Evolutionary conservation across 805 yeast species (phyloP), one percentile per base, ranked within the genome.

Genomic region (Candida wancherniae): DNA sequence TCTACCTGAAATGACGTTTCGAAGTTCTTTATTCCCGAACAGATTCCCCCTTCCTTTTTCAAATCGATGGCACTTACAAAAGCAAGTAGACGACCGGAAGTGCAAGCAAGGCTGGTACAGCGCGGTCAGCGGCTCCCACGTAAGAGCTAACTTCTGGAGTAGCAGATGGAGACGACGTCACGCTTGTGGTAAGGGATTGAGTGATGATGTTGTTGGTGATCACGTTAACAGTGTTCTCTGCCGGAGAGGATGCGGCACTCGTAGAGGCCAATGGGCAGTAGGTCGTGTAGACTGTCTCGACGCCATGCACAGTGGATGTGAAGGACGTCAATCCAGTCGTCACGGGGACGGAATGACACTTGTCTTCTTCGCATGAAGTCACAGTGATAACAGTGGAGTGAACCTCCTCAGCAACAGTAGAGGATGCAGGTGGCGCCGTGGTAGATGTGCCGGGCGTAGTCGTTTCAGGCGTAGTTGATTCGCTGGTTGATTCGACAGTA

Each of bases 161-260:
- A 8, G 39, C 11, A 6, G 27, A 16, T 2, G 33, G 10, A 9
- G 27, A 17, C 4, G 33, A 11, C 6, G 24, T 13, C 6, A 22
- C 11, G 15, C 19, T 16, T 9, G 52, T 14, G 10, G 55, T 33
- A 22, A 55, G 46, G 11, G 60, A 42, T 36, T 62, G 55, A 13
- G 71, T 65, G 9, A 55, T 40, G 26, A 65, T 63, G 45, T 61
- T 61, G 44, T 60, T 50, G 16, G 69, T 59, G 31, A 65, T 64
- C n/a, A 64, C 71, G 39, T 65, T 54, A 24, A 63, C 47, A 6
- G 63, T 58, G 18, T 50, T 28, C 17, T 33, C 36, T 8, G 24
- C 22, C 12, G 39, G 36, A 27, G 20, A 10, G 13, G 30, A 9
- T 9, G 36, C 18, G 3, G 14, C 22, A 5, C n/a, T 13, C 19